Evolutionary conservation across 1,139 yeast genomes (phyloP).

Genomic region (Kluyveromyces marxianus): DNA sequence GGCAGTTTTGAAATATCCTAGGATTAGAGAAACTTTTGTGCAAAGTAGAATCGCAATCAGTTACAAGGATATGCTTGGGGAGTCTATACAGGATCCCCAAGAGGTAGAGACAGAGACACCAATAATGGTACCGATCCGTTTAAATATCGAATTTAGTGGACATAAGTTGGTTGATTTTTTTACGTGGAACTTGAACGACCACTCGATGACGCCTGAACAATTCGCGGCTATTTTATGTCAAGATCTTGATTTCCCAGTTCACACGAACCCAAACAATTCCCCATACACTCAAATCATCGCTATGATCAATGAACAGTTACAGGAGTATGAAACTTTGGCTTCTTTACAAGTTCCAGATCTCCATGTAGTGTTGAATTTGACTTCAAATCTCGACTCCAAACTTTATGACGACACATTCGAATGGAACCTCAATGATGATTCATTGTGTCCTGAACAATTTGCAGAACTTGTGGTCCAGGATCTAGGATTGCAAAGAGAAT

Average conservation of each 20-base stretch:
- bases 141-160: constrained; percentile 61
- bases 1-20: constrained; percentile 27
- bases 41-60: constrained; percentile 29
- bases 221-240: constrained; percentile 74
- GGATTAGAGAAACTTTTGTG: constrained; percentile 28
- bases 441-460: constrained; percentile 73
- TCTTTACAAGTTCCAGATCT: constrained; percentile 58
- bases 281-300: constrained; percentile 60
- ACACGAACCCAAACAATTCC: constrained; percentile 27
- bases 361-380: constrained; percentile 72
- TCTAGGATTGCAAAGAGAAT: constrained; percentile 77
- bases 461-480: constrained; percentile 79
- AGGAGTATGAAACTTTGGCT: constrained; percentile 61
- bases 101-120: constrained; percentile 14
- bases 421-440: constrained; percentile 61
- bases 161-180: constrained; percentile 71
- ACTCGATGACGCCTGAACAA: constrained; percentile 70
- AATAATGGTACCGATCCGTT: constrained; percentile 67
- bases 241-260: constrained; percentile 69
- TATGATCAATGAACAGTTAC: constrained; percentile 72
- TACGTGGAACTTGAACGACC: constrained; percentile 84
- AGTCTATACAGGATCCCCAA: not conserved
- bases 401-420: constrained; percentile 89
- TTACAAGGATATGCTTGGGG: constrained; percentile 20
- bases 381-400: constrained; percentile 77